These are phyloP conservation scores for Syncephalis fuscata DNA, from an alignment of 371 early-diverging fungal genomes.

Conservation along the genomic window DNA sequence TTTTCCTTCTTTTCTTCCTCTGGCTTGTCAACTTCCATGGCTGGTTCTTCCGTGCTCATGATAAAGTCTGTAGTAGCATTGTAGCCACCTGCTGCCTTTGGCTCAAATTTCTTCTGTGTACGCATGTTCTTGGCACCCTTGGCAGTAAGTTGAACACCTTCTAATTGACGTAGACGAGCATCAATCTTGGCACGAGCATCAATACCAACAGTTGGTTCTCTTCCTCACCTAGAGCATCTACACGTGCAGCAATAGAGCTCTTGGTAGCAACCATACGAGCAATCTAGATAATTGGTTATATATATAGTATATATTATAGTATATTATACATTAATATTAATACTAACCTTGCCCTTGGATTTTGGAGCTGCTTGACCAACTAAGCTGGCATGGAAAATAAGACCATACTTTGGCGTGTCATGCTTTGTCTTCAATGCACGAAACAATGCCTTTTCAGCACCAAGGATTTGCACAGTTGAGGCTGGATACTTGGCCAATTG, in stretches of 20 bases:
- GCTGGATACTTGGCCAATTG: slow-evolving; percentile 96
- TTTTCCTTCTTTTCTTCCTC: not conserved
- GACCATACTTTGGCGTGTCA: slow-evolving; percentile 95
- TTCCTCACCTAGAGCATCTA: slow-evolving; percentile 90
- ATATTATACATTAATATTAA: not conserved
- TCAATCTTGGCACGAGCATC: slow-evolving; percentile 75
- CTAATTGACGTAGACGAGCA: slow-evolving; percentile 71
- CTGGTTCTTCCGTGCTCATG: slow-evolving; percentile 63
- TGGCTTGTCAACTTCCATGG: slow-evolving; percentile 14
- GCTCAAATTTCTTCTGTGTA: no score
- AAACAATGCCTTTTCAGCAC: slow-evolving; percentile 96
- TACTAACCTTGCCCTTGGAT: slow-evolving; percentile 61
- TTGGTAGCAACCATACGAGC: slow-evolving; percentile 87
- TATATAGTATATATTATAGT: no score
- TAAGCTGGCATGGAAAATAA: slow-evolving; percentile 83
- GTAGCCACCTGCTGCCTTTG: no score
- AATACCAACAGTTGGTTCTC: slow-evolving; percentile 70
- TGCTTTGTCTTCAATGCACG: slow-evolving; percentile 88
- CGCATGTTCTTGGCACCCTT: no score
- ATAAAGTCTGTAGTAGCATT: slow-evolving; percentile 20
- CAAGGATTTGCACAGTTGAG: slow-evolving; percentile 96
- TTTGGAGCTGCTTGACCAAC: slow-evolving; percentile 75
- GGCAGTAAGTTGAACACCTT: slow-evolving; percentile 18
- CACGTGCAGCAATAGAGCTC: slow-evolving; percentile 79
- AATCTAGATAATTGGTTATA: slow-evolving; percentile 16